Conservation (phyloP, 176 grass and related monocot species). For the Puya raimondii region DNA sequence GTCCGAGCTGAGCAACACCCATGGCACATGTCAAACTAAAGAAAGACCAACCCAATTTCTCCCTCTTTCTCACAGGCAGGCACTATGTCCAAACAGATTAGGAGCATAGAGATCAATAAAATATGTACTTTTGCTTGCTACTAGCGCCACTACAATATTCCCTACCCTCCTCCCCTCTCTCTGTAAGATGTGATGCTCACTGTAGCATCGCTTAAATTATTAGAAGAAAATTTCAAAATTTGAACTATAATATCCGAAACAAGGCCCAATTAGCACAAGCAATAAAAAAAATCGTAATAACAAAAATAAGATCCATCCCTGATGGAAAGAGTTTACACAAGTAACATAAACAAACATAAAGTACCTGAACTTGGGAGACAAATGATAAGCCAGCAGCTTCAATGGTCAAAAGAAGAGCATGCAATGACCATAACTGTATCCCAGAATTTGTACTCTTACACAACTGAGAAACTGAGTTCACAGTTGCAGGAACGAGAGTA, state of each 20-base stretch:
- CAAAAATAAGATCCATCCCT: background rate
- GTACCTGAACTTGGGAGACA: conserved; percentile 90
- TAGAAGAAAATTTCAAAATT: background rate
- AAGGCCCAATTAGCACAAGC: background rate
- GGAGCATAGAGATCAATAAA: too few relatives aligned
- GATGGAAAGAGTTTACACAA: background rate
- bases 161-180: too few relatives aligned
- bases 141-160: too few relatives aligned
- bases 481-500: conserved; percentile 75
- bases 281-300: background rate
- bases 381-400: conserved; percentile 98
- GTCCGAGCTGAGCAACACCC: too few relatives aligned
- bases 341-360: conserved; percentile 13
- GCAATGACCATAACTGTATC: conserved; percentile 91
- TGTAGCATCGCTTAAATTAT: background rate
- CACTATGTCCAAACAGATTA: too few relatives aligned
- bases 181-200: background rate
- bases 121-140: too few relatives aligned
- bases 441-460: conserved; percentile 73
- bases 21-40: too few relatives aligned
- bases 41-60: too few relatives aligned
- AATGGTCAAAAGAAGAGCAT: conserved; percentile 96
- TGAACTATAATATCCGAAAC: background rate
- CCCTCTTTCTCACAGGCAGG: too few relatives aligned
- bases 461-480: conserved; percentile 68